These are phyloP conservation scores for Nicotiana tomentosiformis DNA, from an alignment of 257 asterid genomes.

Conservation along the genomic window DNA sequence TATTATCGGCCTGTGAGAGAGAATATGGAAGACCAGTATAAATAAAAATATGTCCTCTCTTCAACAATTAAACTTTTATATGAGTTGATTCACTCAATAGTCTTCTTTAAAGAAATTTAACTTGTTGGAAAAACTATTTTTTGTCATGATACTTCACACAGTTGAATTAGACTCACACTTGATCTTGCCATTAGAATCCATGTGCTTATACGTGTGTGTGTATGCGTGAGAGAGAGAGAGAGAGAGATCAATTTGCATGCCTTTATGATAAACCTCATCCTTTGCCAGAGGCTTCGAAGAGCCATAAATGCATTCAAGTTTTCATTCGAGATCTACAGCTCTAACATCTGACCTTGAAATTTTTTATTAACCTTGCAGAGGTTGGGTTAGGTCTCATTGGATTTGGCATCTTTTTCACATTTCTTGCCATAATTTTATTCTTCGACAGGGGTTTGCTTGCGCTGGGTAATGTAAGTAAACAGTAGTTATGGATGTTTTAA, in stretches of 20 bases:
- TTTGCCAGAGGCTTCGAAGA: neutral
- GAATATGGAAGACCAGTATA: neutral
- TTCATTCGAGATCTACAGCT: neutral
- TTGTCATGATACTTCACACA: neutral
- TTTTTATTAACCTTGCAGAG: constrained; percentile 42
- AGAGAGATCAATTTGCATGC: neutral
- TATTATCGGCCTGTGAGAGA: neutral
- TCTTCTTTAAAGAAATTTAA: neutral
- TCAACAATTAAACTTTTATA: neutral
- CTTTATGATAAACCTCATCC: neutral
- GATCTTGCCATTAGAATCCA: neutral
- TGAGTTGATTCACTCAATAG: neutral
- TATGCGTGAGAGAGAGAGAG: neutral
- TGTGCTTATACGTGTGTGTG: neutral
- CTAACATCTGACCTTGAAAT: neutral
- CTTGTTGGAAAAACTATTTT: neutral
- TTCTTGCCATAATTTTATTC: constrained; percentile 64
- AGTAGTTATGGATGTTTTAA: constrained; percentile 4
- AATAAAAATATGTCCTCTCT: neutral
- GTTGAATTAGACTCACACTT: neutral
- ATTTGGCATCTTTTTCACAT: constrained; percentile 69
- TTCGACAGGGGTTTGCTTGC: constrained; percentile 90
- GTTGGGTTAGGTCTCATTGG: constrained; percentile 77
- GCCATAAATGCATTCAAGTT: neutral
- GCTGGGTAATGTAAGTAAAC: constrained; percentile 72